Evolutionary conservation across 2,329 filamentous ascomycete species (phyloP).

Genomic region (Diaporthe sp.): DNA sequence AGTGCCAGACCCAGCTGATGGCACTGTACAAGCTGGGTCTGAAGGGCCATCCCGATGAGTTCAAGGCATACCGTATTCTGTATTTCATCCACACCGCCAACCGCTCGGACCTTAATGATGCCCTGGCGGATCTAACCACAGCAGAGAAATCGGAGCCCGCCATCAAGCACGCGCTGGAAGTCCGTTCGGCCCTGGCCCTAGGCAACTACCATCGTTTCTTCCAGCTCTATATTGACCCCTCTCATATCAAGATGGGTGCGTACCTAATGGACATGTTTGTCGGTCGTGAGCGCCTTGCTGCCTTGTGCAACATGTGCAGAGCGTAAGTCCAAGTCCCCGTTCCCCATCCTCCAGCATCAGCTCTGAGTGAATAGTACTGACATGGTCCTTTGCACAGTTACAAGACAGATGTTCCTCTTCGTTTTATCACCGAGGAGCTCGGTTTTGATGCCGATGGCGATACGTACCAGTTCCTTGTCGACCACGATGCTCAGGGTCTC

Average conservation of each 20-base stretch:
- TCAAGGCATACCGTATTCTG: slow-evolving; percentile 99
- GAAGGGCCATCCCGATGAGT: slow-evolving; percentile 92
- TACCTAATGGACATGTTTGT: slow-evolving; percentile 99
- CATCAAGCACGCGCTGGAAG: slow-evolving; percentile 91
- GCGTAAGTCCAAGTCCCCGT: slow-evolving; percentile 80
- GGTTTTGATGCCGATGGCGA: slow-evolving; percentile 94
- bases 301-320: slow-evolving; percentile 93
- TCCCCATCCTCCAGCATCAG: background rate
- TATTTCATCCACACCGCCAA: slow-evolving; percentile 99
- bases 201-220: slow-evolving; percentile 99
- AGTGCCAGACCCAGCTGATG: slow-evolving; percentile 98
- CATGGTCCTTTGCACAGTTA: slow-evolving; percentile 70
- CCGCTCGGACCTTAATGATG: slow-evolving; percentile 97
- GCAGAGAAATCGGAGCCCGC: slow-evolving; percentile 90
- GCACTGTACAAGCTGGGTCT: slow-evolving; percentile 89
- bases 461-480: slow-evolving; percentile 90
- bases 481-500: slow-evolving; percentile 80
- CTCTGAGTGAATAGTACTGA: slow-evolving; percentile 56
- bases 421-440: slow-evolving; percentile 95
- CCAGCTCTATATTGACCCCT: slow-evolving; percentile 92
- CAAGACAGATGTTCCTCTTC: slow-evolving; percentile 88
- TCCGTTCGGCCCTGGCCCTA: slow-evolving; percentile 90
- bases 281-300: slow-evolving; percentile 89
- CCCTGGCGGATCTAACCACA: slow-evolving; percentile 97
- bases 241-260: slow-evolving; percentile 85